These are phyloP conservation scores for Beta macrorhiza DNA, from an alignment of 179 eudicot species.

Conservation along the genomic window DNA sequence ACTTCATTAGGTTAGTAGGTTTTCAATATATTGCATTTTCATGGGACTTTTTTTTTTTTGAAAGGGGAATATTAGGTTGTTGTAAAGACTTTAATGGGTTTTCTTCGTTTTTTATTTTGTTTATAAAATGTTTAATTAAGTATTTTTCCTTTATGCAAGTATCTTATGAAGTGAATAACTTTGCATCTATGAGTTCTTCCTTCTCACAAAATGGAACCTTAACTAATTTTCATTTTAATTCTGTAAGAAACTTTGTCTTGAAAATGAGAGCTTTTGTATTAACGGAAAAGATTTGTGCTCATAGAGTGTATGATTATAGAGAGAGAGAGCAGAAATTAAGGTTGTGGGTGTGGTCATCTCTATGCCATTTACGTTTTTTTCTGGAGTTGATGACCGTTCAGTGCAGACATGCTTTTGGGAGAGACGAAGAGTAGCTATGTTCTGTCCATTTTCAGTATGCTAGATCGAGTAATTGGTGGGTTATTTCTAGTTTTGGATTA, in stretches of 20 bases:
- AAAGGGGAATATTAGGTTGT: background rate
- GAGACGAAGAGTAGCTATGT: too few species aligned
- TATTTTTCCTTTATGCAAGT: background rate
- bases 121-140: background rate
- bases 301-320: background rate
- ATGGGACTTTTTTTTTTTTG: background rate
- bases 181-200: too few species aligned
- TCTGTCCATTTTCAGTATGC: too few species aligned
- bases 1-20: background rate
- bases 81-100: background rate
- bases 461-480: too few species aligned
- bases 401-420: too few species aligned
- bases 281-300: background rate
- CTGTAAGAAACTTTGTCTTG: background rate
- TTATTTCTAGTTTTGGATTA: too few species aligned
- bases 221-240: background rate
- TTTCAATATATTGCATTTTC: background rate
- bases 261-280: background rate
- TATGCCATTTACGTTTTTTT: too few species aligned
- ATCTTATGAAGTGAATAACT: too few species aligned
- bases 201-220: too few species aligned
- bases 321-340: too few species aligned
- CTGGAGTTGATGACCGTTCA: too few species aligned
- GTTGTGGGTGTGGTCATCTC: too few species aligned
- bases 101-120: background rate